Percentiles rank a stretch among this genome's conserved stretches.
Evolutionary conservation across 2,329 filamentous ascomycete species (phyloP).

Genomic region (Didymella lethalis): DNA sequence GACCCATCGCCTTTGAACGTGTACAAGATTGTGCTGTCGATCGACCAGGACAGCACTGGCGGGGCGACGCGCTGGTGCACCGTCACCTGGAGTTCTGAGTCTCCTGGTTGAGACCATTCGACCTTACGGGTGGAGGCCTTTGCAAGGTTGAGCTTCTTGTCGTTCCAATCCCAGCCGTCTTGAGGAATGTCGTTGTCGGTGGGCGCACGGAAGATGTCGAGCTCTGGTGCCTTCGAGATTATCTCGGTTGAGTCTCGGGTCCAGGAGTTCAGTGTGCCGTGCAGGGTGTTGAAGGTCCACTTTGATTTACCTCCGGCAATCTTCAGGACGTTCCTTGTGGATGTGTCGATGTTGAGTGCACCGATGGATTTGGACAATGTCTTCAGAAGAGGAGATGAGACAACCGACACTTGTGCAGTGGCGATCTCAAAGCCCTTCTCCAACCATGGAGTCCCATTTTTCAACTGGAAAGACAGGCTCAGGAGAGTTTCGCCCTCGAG

Average conservation of each 20-base stretch:
- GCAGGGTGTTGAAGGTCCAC: slow-evolving; percentile 61
- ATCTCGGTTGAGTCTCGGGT: slow-evolving; percentile 42
- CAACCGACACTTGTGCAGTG: slow-evolving; percentile 43
- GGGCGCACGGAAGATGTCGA: slow-evolving; percentile 68
- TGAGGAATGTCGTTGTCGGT: slow-evolving; percentile 70
- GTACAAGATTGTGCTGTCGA: slow-evolving; percentile 58
- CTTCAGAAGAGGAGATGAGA: slow-evolving; percentile 19
- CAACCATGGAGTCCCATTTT: slow-evolving; percentile 42
- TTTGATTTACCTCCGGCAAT: slow-evolving; percentile 37
- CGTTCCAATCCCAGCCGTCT: slow-evolving; percentile 66
- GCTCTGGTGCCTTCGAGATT: slow-evolving; percentile 47
- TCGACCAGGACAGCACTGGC: slow-evolving; percentile 65
- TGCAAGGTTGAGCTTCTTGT: slow-evolving; percentile 41
- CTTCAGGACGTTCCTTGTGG: slow-evolving; percentile 31
- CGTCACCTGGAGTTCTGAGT: slow-evolving; percentile 45
- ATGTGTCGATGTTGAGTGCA: slow-evolving; percentile 45
- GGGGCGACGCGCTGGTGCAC: slow-evolving; percentile 64
- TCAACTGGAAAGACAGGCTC: slow-evolving; percentile 46
- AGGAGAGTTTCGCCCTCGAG: slow-evolving; percentile 28
- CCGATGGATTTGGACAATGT: slow-evolving; percentile 51
- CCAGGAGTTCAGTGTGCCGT: slow-evolving; percentile 58
- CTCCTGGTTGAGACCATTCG: slow-evolving; percentile 46
- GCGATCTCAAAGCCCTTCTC: slow-evolving; percentile 49
- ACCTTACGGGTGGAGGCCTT: slow-evolving; percentile 40
- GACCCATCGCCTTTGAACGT: slow-evolving; percentile 58